phyloP scores from a whole-genome alignment of 176 grass and related monocot species.

The Oryza officinalis region DNA sequence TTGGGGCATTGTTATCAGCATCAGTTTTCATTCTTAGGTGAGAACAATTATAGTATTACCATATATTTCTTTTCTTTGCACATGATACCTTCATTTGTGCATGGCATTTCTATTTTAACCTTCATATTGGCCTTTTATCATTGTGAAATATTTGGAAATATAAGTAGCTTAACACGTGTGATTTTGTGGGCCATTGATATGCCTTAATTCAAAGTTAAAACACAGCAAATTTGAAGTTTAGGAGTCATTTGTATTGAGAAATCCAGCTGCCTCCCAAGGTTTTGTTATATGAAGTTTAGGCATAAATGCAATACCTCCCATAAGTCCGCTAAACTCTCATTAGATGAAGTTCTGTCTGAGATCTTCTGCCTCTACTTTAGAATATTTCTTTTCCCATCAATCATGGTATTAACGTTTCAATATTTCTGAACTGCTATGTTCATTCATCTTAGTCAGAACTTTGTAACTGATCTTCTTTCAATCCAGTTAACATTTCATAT shows the following conservation, averaged over 20 bases:
- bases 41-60: neutral
- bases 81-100: neutral
- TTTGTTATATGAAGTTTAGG: neutral
- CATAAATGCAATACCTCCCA: neutral
- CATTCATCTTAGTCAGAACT: neutral
- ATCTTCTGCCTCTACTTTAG: neutral
- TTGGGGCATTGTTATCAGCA: slow-evolving; percentile 18
- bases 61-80: neutral
- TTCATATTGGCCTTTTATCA: neutral
- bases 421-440: neutral
- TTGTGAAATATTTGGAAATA: neutral
- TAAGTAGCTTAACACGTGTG: too few species aligned
- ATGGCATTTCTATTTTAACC: neutral
- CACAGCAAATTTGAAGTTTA: too few species aligned
- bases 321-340: neutral
- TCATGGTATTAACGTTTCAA: neutral
- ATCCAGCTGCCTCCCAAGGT: neutral
- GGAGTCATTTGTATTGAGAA: neutral
- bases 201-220: too few species aligned
- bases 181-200: too few species aligned
- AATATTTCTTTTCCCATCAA: neutral
- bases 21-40: slow-evolving; percentile 38
- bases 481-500: neutral
- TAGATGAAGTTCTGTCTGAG: neutral
- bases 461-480: neutral